These are phyloP conservation scores for Irpex rosettiformis DNA, from an alignment of 1,284 basidiomycete genomes.

Conservation along the genomic window DNA sequence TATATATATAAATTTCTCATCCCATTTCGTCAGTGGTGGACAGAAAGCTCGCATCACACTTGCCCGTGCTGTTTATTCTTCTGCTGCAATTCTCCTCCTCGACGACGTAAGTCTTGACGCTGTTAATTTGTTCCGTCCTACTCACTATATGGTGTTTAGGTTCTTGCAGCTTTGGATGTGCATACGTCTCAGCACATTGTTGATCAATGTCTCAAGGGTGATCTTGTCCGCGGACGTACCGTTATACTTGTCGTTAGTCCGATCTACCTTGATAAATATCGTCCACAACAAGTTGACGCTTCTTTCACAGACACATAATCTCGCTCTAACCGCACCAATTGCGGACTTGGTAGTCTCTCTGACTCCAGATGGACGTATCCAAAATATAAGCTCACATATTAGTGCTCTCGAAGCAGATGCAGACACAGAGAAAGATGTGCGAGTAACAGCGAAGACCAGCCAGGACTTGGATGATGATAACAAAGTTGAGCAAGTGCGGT, in stretches of 20 bases:
- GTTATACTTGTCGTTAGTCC: slow-evolving; percentile 63
- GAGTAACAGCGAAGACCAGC: slow-evolving; percentile 30
- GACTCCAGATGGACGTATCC: slow-evolving; percentile 44
- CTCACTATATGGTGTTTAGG: slow-evolving; percentile 15
- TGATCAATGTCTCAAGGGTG: slow-evolving; percentile 70
- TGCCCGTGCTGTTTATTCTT: slow-evolving; percentile 62
- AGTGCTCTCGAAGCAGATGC: slow-evolving; percentile 35
- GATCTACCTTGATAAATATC: background rate
- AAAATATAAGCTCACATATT: slow-evolving; percentile 42
- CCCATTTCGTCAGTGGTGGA: slow-evolving; percentile 48
- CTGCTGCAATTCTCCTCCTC: slow-evolving; percentile 53
- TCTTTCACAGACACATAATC: slow-evolving; percentile 26
- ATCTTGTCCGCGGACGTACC: slow-evolving; percentile 65
- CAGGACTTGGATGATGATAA: slow-evolving; percentile 34
- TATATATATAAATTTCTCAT: background rate
- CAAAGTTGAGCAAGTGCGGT: slow-evolving; percentile 24
- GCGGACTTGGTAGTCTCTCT: slow-evolving; percentile 64
- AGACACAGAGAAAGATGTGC: slow-evolving; percentile 34
- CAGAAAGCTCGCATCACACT: slow-evolving; percentile 74
- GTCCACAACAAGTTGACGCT: background rate
- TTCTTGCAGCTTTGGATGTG: slow-evolving; percentile 54
- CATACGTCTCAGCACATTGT: slow-evolving; percentile 76
- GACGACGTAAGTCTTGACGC: slow-evolving; percentile 45
- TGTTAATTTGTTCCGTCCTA: background rate
- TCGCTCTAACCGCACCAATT: slow-evolving; percentile 57